Evolutionary conservation across 2,329 filamentous ascomycete species (phyloP).

Genomic region (Verruconis gallopava): DNA sequence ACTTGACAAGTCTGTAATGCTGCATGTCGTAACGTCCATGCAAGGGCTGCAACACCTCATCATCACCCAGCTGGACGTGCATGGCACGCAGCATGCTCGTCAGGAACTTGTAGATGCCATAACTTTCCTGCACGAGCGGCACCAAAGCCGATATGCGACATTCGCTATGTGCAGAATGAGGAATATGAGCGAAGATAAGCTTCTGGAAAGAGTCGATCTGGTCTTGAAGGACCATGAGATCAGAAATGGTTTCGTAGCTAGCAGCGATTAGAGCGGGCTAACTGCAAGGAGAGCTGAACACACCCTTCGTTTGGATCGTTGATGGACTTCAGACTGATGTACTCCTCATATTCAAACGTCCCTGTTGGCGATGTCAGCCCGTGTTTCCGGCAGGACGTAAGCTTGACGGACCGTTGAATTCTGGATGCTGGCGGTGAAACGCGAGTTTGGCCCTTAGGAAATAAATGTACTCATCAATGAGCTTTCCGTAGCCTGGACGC

Average conservation of each 20-base stretch:
- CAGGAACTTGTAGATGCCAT: slow-evolving; percentile 98
- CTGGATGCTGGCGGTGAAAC: slow-evolving; percentile 94
- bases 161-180: slow-evolving; percentile 83
- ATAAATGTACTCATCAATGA: slow-evolving; percentile 95
- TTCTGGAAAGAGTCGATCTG: slow-evolving; percentile 99
- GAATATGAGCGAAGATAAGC: slow-evolving; percentile 93
- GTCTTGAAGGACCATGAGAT: slow-evolving; percentile 92
- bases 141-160: slow-evolving; percentile 91
- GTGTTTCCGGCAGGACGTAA: no score
- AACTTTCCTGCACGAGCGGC: slow-evolving; percentile 90
- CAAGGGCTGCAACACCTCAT: slow-evolving; percentile 80
- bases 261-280: slow-evolving; percentile 9
- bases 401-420: slow-evolving; percentile 67
- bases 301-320: slow-evolving; percentile 97
- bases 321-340: slow-evolving; percentile 93
- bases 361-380: slow-evolving; percentile 23
- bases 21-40: slow-evolving; percentile 86
- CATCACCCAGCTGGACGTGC: slow-evolving; percentile 86
- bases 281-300: slow-evolving; percentile 4
- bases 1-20: slow-evolving; percentile 90
- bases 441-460: slow-evolving; percentile 86
- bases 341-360: slow-evolving; percentile 97
- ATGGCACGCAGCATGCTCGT: slow-evolving; percentile 98
- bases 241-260: slow-evolving; percentile 80
- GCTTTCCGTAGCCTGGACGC: slow-evolving; percentile 61